These are phyloP conservation scores for Anthracocystis walkeri DNA, from an alignment of 1,284 basidiomycete species.

Conservation along the genomic window DNA sequence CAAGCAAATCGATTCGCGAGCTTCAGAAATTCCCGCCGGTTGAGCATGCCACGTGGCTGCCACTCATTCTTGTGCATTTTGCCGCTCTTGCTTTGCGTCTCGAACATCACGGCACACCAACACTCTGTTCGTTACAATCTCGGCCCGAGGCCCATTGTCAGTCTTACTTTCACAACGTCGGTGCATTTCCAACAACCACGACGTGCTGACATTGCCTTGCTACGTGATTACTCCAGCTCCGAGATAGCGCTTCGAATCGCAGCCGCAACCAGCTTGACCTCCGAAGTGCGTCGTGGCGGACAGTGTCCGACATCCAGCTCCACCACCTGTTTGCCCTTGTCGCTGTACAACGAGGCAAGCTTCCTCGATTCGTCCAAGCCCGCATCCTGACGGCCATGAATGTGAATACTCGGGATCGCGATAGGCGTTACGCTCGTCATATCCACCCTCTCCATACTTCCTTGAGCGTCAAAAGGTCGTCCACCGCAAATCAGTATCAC, in stretches of 20 bases:
- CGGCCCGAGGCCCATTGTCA: not conserved
- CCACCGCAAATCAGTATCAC: slow-evolving; percentile 47
- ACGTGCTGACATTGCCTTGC: slow-evolving; percentile 2
- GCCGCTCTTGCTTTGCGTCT: not conserved
- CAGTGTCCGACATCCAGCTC: slow-evolving; percentile 49
- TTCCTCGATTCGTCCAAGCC: slow-evolving; percentile 27
- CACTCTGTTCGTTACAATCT: no score
- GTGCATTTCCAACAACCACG: no score
- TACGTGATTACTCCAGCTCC: not conserved
- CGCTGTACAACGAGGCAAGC: slow-evolving; percentile 27
- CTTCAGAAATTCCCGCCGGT: not conserved
- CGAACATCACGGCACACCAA: not conserved
- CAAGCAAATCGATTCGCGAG: not conserved
- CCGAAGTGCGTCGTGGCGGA: slow-evolving; percentile 37
- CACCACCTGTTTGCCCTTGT: slow-evolving; percentile 25
- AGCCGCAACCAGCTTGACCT: slow-evolving; percentile 26
- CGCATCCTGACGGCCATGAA: slow-evolving; percentile 38
- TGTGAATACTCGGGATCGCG: slow-evolving; percentile 30
- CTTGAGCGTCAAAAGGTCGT: slow-evolving; percentile 28
- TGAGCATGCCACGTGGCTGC: slow-evolving; percentile 3
- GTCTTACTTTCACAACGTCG: no score
- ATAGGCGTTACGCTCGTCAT: slow-evolving; percentile 11
- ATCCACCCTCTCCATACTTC: slow-evolving; percentile 30
- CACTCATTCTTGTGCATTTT: not conserved
- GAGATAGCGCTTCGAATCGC: slow-evolving; percentile 24